Evolutionary conservation across 768 basidiomycete species (phyloP), one percentile per base, ranked within the genome.

Genomic region (Baorangia bicolor): DNA sequence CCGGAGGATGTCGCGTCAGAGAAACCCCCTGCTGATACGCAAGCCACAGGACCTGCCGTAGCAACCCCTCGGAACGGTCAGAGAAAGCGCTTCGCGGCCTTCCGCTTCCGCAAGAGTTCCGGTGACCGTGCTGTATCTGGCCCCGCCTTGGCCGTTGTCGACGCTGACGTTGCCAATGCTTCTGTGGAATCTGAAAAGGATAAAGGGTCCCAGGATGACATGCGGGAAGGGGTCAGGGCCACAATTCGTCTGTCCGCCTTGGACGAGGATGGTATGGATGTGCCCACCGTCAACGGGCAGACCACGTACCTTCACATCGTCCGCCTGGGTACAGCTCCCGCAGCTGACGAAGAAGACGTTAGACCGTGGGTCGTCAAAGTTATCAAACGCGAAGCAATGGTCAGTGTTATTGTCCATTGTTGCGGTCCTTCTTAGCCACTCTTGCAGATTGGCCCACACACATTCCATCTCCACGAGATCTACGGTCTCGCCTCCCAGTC

Each of bases 381-480:
- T 37, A 87, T 94, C 54, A 90, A 94, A 69, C 83, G 94, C 41
- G 94, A 98, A 70, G 94, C 94, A 31, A 87, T 87, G 51, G 87
- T 87, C 44, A 57, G 81, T 56, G 54, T 44, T 51, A 45, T 42
- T 21, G 38, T 38, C 7, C n/a, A 45, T 44, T 14, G 21, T 21
- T 45, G 18, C 42, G 42, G 38, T 44, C 40, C 34, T 3, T 57
- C 57, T 34, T 51, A 39, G 13, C 9, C n/a, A 21, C 51, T 33
- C 31, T 53, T 28, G 27, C n/a, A 90, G 87, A 97, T 98, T 65
- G 94, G 94, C 4, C 81, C 88, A 6, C 93, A 95, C 66, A 93
- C 92, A 0, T 98, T 98, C 85, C 89, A 94, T 51, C 77, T 98
- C 30, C 94, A 96, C 66, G 94, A 98, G 68, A 98, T 98, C 44